These are phyloP conservation scores for Alternaria ethzedia DNA, from an alignment of 2,329 filamentous ascomycete species.

Conservation along the genomic window DNA sequence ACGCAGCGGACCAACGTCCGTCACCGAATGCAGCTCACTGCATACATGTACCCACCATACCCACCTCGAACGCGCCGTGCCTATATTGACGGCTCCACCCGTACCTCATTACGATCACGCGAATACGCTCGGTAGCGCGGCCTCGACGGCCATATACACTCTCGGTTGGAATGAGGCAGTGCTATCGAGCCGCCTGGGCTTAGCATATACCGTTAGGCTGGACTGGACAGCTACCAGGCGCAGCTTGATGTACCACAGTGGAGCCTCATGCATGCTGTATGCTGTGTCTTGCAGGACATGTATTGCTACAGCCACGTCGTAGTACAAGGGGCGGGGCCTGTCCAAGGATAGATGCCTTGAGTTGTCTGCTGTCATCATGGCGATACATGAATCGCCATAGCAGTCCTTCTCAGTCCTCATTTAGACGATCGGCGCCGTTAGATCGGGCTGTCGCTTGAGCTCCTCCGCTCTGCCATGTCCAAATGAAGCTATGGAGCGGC, in stretches of 20 bases:
- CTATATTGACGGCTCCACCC: conserved; percentile 6
- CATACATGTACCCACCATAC: conserved; percentile 4
- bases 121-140: background rate
- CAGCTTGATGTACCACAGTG: background rate
- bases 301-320: background rate
- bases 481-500: background rate
- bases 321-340: background rate
- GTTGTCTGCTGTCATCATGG: background rate
- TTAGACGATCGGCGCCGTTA: background rate
- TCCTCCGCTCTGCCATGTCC: background rate
- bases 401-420: background rate
- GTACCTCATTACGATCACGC: conserved; percentile 1
- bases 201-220: background rate
- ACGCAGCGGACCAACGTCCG: conserved; percentile 3
- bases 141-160: background rate
- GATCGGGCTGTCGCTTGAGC: background rate
- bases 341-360: background rate
- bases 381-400: background rate
- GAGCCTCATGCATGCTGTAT: background rate
- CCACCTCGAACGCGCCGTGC: conserved; percentile 4
- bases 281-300: background rate
- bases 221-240: background rate
- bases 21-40: conserved; percentile 7
- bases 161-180: background rate
- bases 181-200: background rate